A percentile compares a stretch with the other conserved stretches of the same genome.
Evolutionary conservation across 306 rosid genomes (phyloP).

Genomic region (Cucumis sativus): DNA sequence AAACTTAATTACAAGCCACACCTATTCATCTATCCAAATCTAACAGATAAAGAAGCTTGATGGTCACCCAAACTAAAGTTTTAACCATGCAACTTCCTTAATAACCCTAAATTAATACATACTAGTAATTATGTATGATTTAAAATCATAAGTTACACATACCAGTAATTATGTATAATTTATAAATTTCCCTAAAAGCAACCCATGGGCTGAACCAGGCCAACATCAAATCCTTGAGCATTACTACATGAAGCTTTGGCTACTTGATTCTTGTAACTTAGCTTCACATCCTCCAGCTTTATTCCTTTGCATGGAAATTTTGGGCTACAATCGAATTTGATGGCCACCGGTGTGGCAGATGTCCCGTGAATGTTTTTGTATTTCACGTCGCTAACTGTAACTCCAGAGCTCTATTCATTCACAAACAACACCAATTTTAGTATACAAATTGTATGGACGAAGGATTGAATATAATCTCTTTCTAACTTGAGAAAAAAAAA

Average conservation of each 20-base stretch:
- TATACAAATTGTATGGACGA: no score
- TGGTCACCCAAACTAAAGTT: no score
- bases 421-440: neutral
- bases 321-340: neutral
- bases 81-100: no score
- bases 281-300: neutral
- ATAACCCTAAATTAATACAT: no score
- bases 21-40: no score
- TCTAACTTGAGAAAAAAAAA: no score
- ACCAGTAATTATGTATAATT: no score
- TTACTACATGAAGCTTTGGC: neutral
- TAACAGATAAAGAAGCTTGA: no score
- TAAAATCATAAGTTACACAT: no score
- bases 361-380: neutral
- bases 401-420: neutral
- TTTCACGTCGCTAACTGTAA: neutral
- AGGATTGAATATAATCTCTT: no score
- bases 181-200: neutral
- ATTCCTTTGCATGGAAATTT: neutral
- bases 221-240: neutral
- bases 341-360: neutral
- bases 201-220: neutral
- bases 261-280: neutral
- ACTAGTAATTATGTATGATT: no score
- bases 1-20: no score